Percentiles rank a stretch among this genome's conserved stretches.
phyloP scores from a whole-genome alignment of 768 basidiomycete genomes.

The Boletus reticuloceps region DNA sequence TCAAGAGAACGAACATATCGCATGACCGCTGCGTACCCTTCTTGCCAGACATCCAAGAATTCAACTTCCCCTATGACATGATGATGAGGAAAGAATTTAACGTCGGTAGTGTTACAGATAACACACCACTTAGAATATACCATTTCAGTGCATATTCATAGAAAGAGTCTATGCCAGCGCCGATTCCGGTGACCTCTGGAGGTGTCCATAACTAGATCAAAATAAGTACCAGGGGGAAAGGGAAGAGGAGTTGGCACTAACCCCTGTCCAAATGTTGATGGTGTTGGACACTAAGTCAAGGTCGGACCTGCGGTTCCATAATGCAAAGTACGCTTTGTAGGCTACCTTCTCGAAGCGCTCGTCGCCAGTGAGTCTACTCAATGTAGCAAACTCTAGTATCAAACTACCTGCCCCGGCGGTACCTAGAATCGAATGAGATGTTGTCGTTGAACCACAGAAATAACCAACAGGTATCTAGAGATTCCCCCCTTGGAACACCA shows the following conservation, averaged over 20 bases:
- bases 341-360: conserved; percentile 88
- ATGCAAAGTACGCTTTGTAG: conserved; percentile 83
- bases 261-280: conserved; percentile 81
- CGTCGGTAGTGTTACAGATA: neutral
- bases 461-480: conserved; percentile 77
- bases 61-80: conserved; percentile 60
- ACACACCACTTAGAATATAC: conserved; percentile 79
- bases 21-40: conserved; percentile 83
- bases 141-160: conserved; percentile 94
- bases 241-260: conserved; percentile 35
- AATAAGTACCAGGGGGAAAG: conserved; percentile 5
- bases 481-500: conserved; percentile 75
- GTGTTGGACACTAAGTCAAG: conserved; percentile 88
- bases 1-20: conserved; percentile 76
- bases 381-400: conserved; percentile 90
- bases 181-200: conserved; percentile 78
- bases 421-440: conserved; percentile 43
- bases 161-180: conserved; percentile 95
- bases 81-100: neutral
- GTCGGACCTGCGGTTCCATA: conserved; percentile 89
- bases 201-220: conserved; percentile 57
- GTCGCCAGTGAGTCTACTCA: conserved; percentile 89
- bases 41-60: conserved; percentile 83
- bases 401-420: conserved; percentile 92
- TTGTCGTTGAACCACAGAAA: neutral